phyloP scores from a whole-genome alignment of 2,329 filamentous ascomycete species.

The Nemania sp. region DNA sequence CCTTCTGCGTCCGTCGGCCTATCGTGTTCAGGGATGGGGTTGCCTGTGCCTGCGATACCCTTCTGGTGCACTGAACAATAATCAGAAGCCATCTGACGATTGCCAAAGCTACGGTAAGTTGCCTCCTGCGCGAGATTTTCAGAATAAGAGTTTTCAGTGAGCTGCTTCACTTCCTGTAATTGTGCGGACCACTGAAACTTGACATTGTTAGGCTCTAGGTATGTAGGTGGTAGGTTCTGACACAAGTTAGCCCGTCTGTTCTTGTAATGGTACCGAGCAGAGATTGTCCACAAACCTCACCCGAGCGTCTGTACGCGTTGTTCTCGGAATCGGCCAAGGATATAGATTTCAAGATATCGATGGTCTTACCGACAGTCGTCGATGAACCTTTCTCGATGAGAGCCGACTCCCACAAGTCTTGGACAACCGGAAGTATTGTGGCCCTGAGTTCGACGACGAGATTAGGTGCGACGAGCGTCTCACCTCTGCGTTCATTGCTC shows the following conservation, averaged over 20 bases:
- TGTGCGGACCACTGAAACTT: slow-evolving; percentile 53
- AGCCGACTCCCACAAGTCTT: slow-evolving; percentile 81
- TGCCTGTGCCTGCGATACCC: slow-evolving; percentile 62
- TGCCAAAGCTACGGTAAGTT: slow-evolving; percentile 79
- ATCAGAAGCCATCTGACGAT: slow-evolving; percentile 62
- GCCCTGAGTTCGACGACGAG: slow-evolving; percentile 86
- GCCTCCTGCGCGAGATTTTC: slow-evolving; percentile 75
- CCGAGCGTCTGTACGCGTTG: slow-evolving; percentile 64
- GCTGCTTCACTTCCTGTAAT: slow-evolving; percentile 40
- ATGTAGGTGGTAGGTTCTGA: slow-evolving; percentile 37
- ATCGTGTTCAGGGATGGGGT: slow-evolving; percentile 69
- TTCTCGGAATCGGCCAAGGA: slow-evolving; percentile 77
- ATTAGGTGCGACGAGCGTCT: slow-evolving; percentile 62
- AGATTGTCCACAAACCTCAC: slow-evolving; percentile 54
- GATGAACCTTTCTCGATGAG: slow-evolving; percentile 81
- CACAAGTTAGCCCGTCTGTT: slow-evolving; percentile 22
- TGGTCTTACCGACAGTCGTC: slow-evolving; percentile 74
- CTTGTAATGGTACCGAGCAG: not conserved
- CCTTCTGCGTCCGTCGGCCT: slow-evolving; percentile 40
- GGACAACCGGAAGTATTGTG: slow-evolving; percentile 75
- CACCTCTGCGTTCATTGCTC: slow-evolving; percentile 49
- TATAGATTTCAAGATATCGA: slow-evolving; percentile 82
- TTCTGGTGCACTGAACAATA: slow-evolving; percentile 72
- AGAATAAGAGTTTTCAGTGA: slow-evolving; percentile 40
- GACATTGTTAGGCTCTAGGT: slow-evolving; percentile 51